phyloP scores from a whole-genome alignment of 2,329 filamentous ascomycete species.

The Rhynchosporium graminicola region DNA sequence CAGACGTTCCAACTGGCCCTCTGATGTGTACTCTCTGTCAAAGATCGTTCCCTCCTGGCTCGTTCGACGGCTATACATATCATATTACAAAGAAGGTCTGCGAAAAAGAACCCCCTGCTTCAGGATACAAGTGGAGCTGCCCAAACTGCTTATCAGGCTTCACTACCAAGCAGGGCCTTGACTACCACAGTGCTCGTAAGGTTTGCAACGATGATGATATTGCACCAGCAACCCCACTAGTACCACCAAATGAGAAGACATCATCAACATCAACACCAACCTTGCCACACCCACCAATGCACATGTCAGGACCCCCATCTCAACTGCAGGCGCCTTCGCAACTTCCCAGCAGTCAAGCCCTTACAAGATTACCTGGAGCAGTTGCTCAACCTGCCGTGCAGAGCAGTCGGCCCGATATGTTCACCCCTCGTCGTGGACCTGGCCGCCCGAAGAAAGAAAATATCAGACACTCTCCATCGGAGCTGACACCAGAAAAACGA shows the following conservation, averaged over 20 bases:
- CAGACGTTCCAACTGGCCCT: neutral
- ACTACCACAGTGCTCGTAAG: conserved; percentile 27
- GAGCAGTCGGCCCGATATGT: neutral
- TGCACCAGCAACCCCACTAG: conserved; percentile 4
- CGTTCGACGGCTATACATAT: conserved; percentile 17
- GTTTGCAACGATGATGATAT: conserved; percentile 17
- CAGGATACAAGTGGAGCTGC: conserved; percentile 28
- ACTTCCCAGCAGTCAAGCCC: neutral
- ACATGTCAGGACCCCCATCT: conserved; percentile 17
- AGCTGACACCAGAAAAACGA: conserved; percentile 29
- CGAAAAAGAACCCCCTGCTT: conserved; percentile 20
- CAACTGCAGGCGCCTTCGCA: neutral
- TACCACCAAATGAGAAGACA: neutral
- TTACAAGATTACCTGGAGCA: neutral
- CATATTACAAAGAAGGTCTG: conserved; percentile 28
- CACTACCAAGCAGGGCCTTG: conserved; percentile 30
- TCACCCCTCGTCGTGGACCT: neutral
- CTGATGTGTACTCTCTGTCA: conserved; percentile 12
- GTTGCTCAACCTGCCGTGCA: neutral
- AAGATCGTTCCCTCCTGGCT: neutral
- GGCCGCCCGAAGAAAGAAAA: conserved; percentile 8
- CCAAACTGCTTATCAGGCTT: conserved; percentile 29
- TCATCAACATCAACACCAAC: neutral
- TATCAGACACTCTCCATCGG: conserved; percentile 30
- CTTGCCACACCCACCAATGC: conserved; percentile 20